Conservation (phyloP, 1,284 basidiomycete species). For the Takashimella tepidaria region DNA sequence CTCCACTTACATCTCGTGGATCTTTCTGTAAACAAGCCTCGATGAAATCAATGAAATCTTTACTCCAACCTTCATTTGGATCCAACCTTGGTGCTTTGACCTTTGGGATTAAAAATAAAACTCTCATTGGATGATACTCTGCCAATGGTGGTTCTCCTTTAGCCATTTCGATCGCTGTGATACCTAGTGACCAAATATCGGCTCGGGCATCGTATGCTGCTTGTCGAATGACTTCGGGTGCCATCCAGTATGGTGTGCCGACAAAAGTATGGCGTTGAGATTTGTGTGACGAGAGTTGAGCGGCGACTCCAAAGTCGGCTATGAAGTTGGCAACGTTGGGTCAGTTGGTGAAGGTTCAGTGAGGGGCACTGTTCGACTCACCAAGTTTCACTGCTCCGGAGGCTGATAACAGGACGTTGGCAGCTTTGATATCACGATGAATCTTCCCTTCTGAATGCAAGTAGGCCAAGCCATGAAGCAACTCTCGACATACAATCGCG, state of each 20-base stretch:
- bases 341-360: background rate
- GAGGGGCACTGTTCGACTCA: conserved; percentile 22
- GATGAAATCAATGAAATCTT: conserved; percentile 90
- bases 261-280: conserved; percentile 92
- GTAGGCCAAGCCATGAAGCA: conserved; percentile 90
- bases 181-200: conserved; percentile 94
- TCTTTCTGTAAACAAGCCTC: conserved; percentile 89
- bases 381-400: conserved; percentile 86
- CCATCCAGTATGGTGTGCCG: conserved; percentile 99
- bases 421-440: conserved; percentile 97
- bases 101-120: conserved; percentile 85
- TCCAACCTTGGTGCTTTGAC: conserved; percentile 85
- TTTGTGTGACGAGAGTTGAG: conserved; percentile 77
- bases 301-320: conserved; percentile 96
- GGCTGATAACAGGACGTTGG: conserved; percentile 86
- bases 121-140: conserved; percentile 81
- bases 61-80: conserved; percentile 62
- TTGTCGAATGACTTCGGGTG: conserved; percentile 95
- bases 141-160: conserved; percentile 89
- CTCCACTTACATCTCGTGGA: conserved; percentile 59
- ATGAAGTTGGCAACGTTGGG: background rate
- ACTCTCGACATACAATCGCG: conserved; percentile 87
- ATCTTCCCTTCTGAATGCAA: conserved; percentile 91
- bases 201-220: conserved; percentile 95
- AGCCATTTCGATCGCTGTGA: conserved; percentile 90